Base-by-base conservation (phyloP, 192 early-diverging fungal species). In the Backusella mclennaniae region DNA sequence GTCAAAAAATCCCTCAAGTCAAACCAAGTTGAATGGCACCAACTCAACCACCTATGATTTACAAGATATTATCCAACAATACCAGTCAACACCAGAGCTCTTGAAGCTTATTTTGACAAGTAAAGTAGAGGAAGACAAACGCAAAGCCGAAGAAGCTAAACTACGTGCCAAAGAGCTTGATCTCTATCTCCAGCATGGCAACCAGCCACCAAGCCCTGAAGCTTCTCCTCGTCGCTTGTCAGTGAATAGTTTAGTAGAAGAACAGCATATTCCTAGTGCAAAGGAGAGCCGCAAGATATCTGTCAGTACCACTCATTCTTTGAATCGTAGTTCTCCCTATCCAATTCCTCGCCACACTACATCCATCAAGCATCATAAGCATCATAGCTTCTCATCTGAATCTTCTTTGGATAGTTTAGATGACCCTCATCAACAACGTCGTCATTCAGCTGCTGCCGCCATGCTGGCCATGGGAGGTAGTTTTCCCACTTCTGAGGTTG, bases 91-190 rank as follows among this genome's bases (percentile, higher is more conserved):
- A 39, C 88, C 88, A 12, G 88, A 89, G 52, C 77, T 89, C 7
- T 69, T 89, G 0, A 89, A 88, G 66, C 41, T 89, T 35, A 89
- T 89, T 66, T 74, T 89, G 46, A 78, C 83, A 8, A 85, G 85
- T 66, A 89, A 87, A 80, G 87, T 86, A 0, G 88, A 89, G 36
- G 88, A 89, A 67, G 88, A 89, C 46, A 83, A 86, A 66, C 86
- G 88, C 41, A 81, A 82, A 74, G 84, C 86, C 7, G 88, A 89
- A 73, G 88, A 89, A 74, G 88, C 88, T 1, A 84, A 85, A 53
- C 77, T 89, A 70, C 78, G 85, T 41, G 84, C 83, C 26, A 83
- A 78, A 41, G 78, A 85, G 68, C 76, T 87, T 44, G 88, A 89
- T 71, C 71, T 86, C 42, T 79, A 85, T 36, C 77, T 86, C 6